Percentiles rank a stretch among this genome's conserved stretches.
phyloP scores from a whole-genome alignment of 805 yeast genomes.

The Yamadazyma scolyti region DNA sequence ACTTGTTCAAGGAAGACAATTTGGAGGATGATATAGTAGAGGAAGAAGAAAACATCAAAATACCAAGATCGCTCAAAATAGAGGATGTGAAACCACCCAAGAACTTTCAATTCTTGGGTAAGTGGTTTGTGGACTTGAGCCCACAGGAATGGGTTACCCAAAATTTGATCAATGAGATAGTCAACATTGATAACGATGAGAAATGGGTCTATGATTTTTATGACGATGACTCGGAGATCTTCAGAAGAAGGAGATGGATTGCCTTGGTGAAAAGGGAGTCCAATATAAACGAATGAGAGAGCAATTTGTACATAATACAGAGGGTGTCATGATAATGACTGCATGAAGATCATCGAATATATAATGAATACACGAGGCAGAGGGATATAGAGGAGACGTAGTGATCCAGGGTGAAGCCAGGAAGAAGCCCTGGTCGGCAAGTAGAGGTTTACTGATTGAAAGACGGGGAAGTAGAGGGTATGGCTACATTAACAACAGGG shows the following conservation, averaged over 20 bases:
- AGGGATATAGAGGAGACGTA: too few species aligned
- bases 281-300: not conserved
- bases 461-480: too few species aligned
- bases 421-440: too few species aligned
- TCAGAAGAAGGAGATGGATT: slow-evolving; percentile 68
- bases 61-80: slow-evolving; percentile 5
- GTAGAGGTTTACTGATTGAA: too few species aligned
- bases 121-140: slow-evolving; percentile 66
- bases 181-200: slow-evolving; percentile 64
- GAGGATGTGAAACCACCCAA: slow-evolving; percentile 51
- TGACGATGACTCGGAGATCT: slow-evolving; percentile 29
- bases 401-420: too few species aligned
- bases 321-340: too few species aligned
- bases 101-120: slow-evolving; percentile 31
- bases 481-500: too few species aligned
- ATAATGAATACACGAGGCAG: too few species aligned
- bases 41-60: slow-evolving; percentile 13
- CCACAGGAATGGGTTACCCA: slow-evolving; percentile 62
- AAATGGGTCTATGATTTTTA: slow-evolving; percentile 80
- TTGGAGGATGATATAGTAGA: slow-evolving; percentile 14
- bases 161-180: slow-evolving; percentile 47
- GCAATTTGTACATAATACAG: not conserved
- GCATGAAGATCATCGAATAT: too few species aligned
- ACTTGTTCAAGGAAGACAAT: slow-evolving; percentile 11
- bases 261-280: slow-evolving; percentile 20